Percentiles rank a stretch among this genome's conserved stretches.
Conservation (phyloP, 164 flowering plant genomes). For the Buxus sempervirens region DNA sequence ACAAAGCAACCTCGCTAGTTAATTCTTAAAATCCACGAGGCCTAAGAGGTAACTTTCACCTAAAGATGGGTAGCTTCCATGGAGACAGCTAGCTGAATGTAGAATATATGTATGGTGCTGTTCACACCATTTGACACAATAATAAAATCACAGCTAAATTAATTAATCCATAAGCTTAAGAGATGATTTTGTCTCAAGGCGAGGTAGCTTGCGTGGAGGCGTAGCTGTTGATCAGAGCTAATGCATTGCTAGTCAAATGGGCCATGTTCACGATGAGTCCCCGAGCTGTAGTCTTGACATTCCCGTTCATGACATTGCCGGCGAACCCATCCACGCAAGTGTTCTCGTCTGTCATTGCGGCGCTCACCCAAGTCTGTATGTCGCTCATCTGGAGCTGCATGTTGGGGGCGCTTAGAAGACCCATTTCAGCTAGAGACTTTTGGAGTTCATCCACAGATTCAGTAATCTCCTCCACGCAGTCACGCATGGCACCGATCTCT, state of each 20-base stretch:
- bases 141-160: no score
- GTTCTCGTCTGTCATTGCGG: conserved; percentile 42
- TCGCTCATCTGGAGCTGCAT: conserved; percentile 20
- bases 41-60: no score
- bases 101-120: no score
- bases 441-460: conserved; percentile 35
- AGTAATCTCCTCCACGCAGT: conserved; percentile 33
- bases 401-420: neutral
- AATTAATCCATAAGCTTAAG: no score
- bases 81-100: no score
- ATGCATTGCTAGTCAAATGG: conserved; percentile 32
- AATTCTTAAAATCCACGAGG: no score
- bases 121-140: no score
- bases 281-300: conserved; percentile 20
- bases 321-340: conserved; percentile 51
- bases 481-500: conserved; percentile 27
- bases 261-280: conserved; percentile 13
- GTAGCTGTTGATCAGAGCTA: conserved; percentile 22
- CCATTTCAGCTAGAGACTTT: conserved; percentile 23
- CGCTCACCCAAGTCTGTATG: conserved; percentile 44
- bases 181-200: no score
- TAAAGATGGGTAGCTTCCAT: no score
- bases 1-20: no score
- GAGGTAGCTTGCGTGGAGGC: conserved; percentile 1
- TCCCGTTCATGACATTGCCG: conserved; percentile 17